Conservation (phyloP, 768 basidiomycete species). For the Daedalea quercina region DNA sequence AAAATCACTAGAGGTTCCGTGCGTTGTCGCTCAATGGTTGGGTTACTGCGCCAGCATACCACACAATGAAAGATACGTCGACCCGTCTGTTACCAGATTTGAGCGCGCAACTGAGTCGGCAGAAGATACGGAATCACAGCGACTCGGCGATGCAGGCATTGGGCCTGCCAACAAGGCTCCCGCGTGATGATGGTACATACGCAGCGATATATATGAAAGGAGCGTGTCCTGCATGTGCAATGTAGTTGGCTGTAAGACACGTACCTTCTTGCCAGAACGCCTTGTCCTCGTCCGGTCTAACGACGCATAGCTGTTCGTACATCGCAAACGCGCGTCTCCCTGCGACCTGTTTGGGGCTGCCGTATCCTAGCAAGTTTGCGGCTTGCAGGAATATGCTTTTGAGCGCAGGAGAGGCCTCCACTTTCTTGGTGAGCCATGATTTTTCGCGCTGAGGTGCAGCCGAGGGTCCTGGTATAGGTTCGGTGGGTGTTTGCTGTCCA, state of each 20-base stretch:
- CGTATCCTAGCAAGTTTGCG: slow-evolving; percentile 50
- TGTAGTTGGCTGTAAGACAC: background rate
- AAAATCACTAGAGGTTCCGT: too few species aligned
- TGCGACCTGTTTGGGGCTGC: slow-evolving; percentile 53
- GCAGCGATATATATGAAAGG: background rate
- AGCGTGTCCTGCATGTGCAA: background rate
- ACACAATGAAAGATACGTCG: too few species aligned
- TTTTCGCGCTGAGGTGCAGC: slow-evolving; percentile 2
- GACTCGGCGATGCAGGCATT: too few species aligned
- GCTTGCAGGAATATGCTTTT: slow-evolving; percentile 40
- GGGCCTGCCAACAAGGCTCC: too few species aligned
- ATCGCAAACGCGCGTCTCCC: slow-evolving; percentile 50
- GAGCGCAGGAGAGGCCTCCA: slow-evolving; percentile 43
- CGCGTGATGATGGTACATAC: too few species aligned
- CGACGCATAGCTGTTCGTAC: slow-evolving; percentile 51
- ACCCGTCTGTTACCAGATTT: too few species aligned
- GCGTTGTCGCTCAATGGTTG: too few species aligned
- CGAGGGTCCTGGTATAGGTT: background rate
- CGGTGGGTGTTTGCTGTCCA: background rate
- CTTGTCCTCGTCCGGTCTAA: slow-evolving; percentile 50
- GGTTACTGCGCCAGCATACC: too few species aligned
- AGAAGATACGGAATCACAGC: too few species aligned
- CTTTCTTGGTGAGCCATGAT: slow-evolving; percentile 48
- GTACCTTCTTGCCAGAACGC: slow-evolving; percentile 62
- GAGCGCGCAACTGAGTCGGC: too few species aligned